Conservation (phyloP, 441 rosid genomes). For the Iberis amara region DNA sequence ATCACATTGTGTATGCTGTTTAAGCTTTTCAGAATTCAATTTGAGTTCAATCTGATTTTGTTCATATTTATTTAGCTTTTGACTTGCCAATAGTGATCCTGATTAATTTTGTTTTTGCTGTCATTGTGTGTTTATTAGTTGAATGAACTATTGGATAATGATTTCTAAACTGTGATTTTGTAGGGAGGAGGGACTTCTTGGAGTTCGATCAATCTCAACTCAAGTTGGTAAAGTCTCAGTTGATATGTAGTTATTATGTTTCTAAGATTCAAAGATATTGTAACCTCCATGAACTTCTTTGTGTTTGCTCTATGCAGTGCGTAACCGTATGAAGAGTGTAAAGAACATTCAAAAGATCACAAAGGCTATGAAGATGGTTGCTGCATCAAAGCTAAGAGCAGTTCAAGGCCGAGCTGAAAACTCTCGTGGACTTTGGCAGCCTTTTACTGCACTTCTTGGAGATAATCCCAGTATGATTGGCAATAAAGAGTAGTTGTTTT, state of each 20-base stretch:
- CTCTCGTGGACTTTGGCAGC: conserved; percentile 98
- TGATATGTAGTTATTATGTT: background rate
- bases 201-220: conserved; percentile 74
- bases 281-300: background rate
- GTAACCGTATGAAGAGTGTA: conserved; percentile 97
- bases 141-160: conserved; percentile 1
- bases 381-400: conserved; percentile 90
- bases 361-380: conserved; percentile 99
- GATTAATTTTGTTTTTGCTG: background rate
- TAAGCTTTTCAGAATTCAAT: too few species aligned
- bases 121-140: background rate
- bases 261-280: conserved; percentile 1
- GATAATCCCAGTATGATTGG: conserved; percentile 71
- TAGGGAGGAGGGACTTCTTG: conserved; percentile 74
- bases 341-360: conserved; percentile 94
- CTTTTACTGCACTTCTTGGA: conserved; percentile 93
- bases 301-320: conserved; percentile 46
- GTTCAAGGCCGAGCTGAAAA: conserved; percentile 79
- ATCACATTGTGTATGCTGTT: too few species aligned
- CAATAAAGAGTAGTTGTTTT: conserved; percentile 5
- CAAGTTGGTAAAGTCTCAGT: conserved; percentile 59
- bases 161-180: conserved; percentile 14
- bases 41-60: too few species aligned
- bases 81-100: background rate
- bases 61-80: background rate